Evolutionary conservation across 2,329 filamentous ascomycete genomes (phyloP), one percentile per base, ranked within the genome.

Genomic region (Cladosporium cucumerinum): DNA sequence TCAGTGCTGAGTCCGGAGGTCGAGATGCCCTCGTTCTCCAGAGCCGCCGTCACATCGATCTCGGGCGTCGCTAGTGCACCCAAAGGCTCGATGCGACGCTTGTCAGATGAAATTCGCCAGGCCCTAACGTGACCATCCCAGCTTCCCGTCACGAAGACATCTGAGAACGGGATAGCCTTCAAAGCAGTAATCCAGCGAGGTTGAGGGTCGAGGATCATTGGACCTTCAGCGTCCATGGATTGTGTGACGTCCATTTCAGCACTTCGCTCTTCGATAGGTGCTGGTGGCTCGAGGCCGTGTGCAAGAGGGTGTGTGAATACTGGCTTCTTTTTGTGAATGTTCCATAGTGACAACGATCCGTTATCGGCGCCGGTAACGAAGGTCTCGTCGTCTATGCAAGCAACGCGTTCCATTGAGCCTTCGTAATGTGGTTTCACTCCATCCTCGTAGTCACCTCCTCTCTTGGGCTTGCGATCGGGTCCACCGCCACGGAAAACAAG

Each of bases 351-450:
- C 60, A 99, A 82, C 6, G 89, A 86, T 61, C 95, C 95, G 71
- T 95, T 97, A 79, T 99, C 94, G 65, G 91, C 91, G 25, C 94
- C 95, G 0, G 95, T 99, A 67, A 99, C 88, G 74, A 98, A 99
- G 25, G 88, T 89, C 74, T 89, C 89, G 73, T 90, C 93, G 78
- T 90, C 95, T 73, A 99, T 86, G 82, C 96, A 92, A 65, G 93
- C 90, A 28, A 98, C 87, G 66, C 93, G 89, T 78, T 99, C 95
- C 78, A 97, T 93, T 74, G 89, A 96, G 63, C 93, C 94, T 77
- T 97, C 87, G 51, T 85, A 80, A 67, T 87, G 86, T 11, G 79
- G 72, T 61, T 76, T 80, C 54, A 76, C 79, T 23, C 69, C 69
- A 48, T 72, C 72, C 65, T 72, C 68, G 8, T 21, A 46, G 49